Base-by-base conservation (phyloP, 2,329 filamentous ascomycete species). In the Cladorrhinum sp. region DNA sequence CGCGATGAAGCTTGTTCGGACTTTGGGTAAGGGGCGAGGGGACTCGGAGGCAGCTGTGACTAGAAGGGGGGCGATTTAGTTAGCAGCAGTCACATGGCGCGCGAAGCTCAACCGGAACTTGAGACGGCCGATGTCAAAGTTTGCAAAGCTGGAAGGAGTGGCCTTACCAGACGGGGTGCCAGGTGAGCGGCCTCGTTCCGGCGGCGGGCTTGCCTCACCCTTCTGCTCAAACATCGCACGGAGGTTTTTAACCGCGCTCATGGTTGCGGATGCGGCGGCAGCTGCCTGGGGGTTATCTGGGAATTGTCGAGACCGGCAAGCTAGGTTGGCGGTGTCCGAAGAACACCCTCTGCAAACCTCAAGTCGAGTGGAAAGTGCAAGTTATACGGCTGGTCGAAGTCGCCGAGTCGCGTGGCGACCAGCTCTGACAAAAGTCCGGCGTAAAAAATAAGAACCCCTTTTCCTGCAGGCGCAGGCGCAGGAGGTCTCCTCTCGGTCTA, bases 171-270 rank as follows among this genome's bases (percentile, higher is more conserved):
- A 72, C 62, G 76, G 75, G 64, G 75, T 75, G 64, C 81, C 85
- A 57, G 88, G 88, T 60, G 87, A 89, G 73, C 89, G 82, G 63
- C 89, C 89, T 77, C 89, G 81, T 65, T 89, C 87, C 16, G 86
- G 85, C 65, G 86, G 83, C 65, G 86, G 83, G 68, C 83, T 87
- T 60, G 80, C 78, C 67, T 85, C 83, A 72, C 82, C 84, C 75
- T 85, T 90, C 72, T 86, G 85, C 79, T 93, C 90, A 73, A 92
- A 92, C 82, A 90, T 91, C 71, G 90, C 90, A 69, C 88, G 82
- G 66, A 93, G 84, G 77, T 90, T 90, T 77, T 82, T 87, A 70
- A 91, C 88, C 70, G 84, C 86, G 71, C 86, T 86, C 83, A 86
- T 86, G 70, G 73, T 78, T 75, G 75, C 75, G 68, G 74, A 60